These are phyloP conservation scores for Emergomyces africanus DNA, from an alignment of 2,329 filamentous ascomycete species.

Conservation along the genomic window DNA sequence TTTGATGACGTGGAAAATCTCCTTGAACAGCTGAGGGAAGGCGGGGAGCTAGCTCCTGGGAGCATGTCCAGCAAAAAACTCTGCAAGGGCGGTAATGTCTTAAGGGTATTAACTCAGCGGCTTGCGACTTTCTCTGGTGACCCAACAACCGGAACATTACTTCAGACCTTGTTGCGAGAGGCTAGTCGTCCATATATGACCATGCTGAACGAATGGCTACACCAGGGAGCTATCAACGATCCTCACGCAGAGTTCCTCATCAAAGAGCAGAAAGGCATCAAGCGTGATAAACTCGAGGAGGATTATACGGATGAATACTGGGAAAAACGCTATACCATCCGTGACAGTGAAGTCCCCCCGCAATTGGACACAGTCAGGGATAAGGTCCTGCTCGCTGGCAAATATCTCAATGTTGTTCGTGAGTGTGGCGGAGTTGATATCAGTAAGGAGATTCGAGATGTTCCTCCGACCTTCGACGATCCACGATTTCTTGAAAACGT, in stretches of 20 bases:
- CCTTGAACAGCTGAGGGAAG: constrained; percentile 75
- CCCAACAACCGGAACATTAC: constrained; percentile 66
- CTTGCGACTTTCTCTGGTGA: constrained; percentile 88
- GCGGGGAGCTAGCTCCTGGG: constrained; percentile 65
- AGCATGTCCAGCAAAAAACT: constrained; percentile 78
- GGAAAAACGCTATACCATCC: constrained; percentile 93
- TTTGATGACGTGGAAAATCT: constrained; percentile 86
- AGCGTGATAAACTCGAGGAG: constrained; percentile 76
- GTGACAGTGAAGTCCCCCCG: constrained; percentile 80
- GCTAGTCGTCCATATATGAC: constrained; percentile 90
- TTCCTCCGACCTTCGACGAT: constrained; percentile 89
- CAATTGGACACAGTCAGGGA: constrained; percentile 85
- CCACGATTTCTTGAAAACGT: constrained; percentile 88
- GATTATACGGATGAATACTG: constrained; percentile 99
- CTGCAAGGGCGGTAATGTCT: constrained; percentile 92
- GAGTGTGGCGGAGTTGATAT: constrained; percentile 95
- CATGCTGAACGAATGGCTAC: constrained; percentile 98
- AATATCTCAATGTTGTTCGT: constrained; percentile 94
- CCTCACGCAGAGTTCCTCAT: constrained; percentile 89
- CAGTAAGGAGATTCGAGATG: constrained; percentile 73
- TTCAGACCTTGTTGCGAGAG: constrained; percentile 73
- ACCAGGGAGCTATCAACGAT: constrained; percentile 89
- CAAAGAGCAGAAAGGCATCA: constrained; percentile 92
- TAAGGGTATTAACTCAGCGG: constrained; percentile 72
- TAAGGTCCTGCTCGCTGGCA: constrained; percentile 87